Percentiles rank a stretch among this genome's conserved stretches.
These are phyloP conservation scores for Adansonia digitata DNA, from an alignment of 345 rosid genomes.

Conservation along the genomic window DNA sequence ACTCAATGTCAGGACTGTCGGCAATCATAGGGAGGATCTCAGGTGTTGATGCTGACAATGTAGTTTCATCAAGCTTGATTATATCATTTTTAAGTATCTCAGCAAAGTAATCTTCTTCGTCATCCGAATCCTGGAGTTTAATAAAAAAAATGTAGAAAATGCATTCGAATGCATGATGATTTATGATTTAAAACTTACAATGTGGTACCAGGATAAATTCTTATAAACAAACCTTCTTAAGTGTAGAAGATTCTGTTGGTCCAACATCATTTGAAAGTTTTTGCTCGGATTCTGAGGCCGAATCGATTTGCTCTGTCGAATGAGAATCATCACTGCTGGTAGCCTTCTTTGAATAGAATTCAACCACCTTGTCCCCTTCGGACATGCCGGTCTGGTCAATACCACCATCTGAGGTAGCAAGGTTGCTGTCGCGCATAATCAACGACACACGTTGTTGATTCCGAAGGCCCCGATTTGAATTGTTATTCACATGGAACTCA, in stretches of 20 bases:
- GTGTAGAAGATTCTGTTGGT: slow-evolving; percentile 42
- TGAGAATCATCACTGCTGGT: slow-evolving; percentile 47
- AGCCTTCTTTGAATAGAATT: slow-evolving; percentile 27
- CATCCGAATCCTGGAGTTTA: slow-evolving; percentile 34
- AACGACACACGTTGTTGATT: slow-evolving; percentile 21
- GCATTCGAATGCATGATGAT: not conserved
- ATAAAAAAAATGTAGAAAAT: not conserved
- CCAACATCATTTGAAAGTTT: slow-evolving; percentile 28
- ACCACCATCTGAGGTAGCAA: slow-evolving; percentile 23
- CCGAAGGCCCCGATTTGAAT: slow-evolving; percentile 24
- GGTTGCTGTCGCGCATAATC: slow-evolving; percentile 14
- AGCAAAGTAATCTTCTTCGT: slow-evolving; percentile 56
- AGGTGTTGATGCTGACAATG: not conserved
- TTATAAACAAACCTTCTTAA: slow-evolving; percentile 35
- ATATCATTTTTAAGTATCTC: slow-evolving; percentile 82
- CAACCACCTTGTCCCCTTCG: slow-evolving; percentile 30
- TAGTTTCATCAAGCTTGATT: slow-evolving; percentile 53
- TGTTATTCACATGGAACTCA: slow-evolving; percentile 37
- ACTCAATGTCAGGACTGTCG: slow-evolving; percentile 1
- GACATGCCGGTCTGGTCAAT: slow-evolving; percentile 23
- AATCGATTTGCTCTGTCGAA: slow-evolving; percentile 42
- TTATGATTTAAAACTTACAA: not conserved
- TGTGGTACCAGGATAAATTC: not conserved
- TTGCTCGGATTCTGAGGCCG: slow-evolving; percentile 45
- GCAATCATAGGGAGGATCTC: slow-evolving; percentile 8